These are phyloP conservation scores for Tricholoma saponaceum DNA, from an alignment of 768 basidiomycete species.

Conservation along the genomic window DNA sequence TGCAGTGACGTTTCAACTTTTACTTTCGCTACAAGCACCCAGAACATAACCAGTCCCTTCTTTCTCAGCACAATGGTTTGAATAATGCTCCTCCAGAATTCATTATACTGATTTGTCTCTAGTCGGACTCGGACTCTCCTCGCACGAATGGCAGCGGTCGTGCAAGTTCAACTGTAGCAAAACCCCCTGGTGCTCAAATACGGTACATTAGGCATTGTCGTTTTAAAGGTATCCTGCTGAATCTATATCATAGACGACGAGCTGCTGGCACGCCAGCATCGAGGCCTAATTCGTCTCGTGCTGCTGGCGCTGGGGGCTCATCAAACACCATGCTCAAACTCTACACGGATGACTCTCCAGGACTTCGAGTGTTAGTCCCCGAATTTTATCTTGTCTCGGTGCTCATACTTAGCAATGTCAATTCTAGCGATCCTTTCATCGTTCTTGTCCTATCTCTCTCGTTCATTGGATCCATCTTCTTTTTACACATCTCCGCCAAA, in stretches of 20 bases:
- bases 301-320: constrained; percentile 93
- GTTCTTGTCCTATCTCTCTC: constrained; percentile 93
- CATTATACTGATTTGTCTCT: not conserved
- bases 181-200: constrained; percentile 78
- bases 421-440: constrained; percentile 86
- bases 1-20: constrained; percentile 20
- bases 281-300: constrained; percentile 82
- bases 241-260: constrained; percentile 50
- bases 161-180: constrained; percentile 50
- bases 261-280: constrained; percentile 61
- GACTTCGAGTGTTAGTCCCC: constrained; percentile 81
- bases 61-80: constrained; percentile 33
- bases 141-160: constrained; percentile 37
- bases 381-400: not conserved
- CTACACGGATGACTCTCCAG: constrained; percentile 98
- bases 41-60: constrained; percentile 9
- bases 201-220: constrained; percentile 46
- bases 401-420: not conserved
- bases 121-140: constrained; percentile 83
- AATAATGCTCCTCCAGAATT: not conserved
- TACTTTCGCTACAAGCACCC: constrained; percentile 13
- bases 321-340: constrained; percentile 98
- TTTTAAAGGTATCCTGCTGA: constrained; percentile 4
- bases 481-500: constrained; percentile 96
- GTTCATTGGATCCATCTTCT: constrained; percentile 98